Evolutionary conservation across 2,329 filamentous ascomycete species (phyloP).

Genomic region (Fusarium compactum): DNA sequence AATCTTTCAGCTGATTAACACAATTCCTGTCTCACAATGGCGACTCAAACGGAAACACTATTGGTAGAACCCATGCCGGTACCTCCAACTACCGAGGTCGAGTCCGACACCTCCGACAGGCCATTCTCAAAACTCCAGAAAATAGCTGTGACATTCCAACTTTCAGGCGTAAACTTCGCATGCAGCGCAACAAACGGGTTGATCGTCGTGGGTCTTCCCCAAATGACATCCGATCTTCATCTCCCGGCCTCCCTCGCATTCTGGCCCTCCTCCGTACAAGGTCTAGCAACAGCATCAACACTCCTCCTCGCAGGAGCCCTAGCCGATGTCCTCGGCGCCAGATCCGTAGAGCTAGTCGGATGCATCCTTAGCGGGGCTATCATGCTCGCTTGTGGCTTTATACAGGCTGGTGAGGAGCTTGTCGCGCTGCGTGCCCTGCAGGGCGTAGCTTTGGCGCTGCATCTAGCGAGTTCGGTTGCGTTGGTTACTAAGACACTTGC

Average conservation of each 20-base stretch:
- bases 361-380: conserved; percentile 48
- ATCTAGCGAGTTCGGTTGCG: conserved; percentile 52
- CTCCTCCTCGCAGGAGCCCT: conserved; percentile 56
- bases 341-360: conserved; percentile 52
- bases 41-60: conserved; percentile 12
- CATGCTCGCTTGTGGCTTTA: conserved; percentile 51
- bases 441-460: conserved; percentile 54
- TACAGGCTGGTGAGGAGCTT: conserved; percentile 50
- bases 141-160: conserved; percentile 37
- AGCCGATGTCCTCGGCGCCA: conserved; percentile 54
- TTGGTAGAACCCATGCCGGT: not conserved
- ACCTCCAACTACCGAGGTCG: not conserved
- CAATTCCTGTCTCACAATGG: conserved; percentile 8
- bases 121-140: conserved; percentile 20
- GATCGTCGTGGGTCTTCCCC: conserved; percentile 56
- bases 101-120: not conserved
- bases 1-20: no score
- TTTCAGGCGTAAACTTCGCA: conserved; percentile 45
- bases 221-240: conserved; percentile 54
- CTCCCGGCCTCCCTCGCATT: conserved; percentile 52
- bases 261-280: conserved; percentile 55
- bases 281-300: conserved; percentile 52
- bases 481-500: conserved; percentile 51
- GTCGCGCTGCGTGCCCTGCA: conserved; percentile 56
- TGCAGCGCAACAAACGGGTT: conserved; percentile 47